phyloP scores from a whole-genome alignment of 2,329 filamentous ascomycete species.

The Pseudovirgaria hyperparasitica region DNA sequence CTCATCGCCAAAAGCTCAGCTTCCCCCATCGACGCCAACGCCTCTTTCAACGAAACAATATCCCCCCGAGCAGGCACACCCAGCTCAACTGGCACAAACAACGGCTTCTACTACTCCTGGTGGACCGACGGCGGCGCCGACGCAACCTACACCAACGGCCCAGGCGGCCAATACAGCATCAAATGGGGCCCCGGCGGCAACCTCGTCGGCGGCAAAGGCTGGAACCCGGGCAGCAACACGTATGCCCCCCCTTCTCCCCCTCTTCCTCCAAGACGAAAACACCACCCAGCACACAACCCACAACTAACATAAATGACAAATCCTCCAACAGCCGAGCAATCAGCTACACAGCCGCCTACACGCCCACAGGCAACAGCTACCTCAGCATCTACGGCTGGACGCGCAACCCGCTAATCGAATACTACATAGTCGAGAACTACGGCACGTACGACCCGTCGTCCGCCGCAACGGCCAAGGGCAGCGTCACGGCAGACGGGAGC shows the following conservation, averaged over 20 bases:
- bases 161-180: conserved; percentile 37
- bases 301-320: neutral
- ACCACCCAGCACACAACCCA: conserved; percentile 2
- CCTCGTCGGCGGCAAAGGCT: conserved; percentile 47
- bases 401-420: conserved; percentile 40
- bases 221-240: conserved; percentile 40
- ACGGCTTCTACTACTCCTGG: conserved; percentile 49
- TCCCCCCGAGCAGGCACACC: conserved; percentile 29
- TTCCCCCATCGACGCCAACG: too few relatives aligned
- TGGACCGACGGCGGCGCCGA: conserved; percentile 43
- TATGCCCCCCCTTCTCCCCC: conserved; percentile 15
- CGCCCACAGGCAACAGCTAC: conserved; percentile 37
- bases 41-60: too few relatives aligned
- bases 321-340: conserved; percentile 34
- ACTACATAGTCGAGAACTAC: conserved; percentile 45
- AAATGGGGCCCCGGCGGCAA: conserved; percentile 40
- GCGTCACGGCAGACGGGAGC: conserved; percentile 38
- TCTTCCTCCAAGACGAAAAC: neutral
- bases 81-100: conserved; percentile 38
- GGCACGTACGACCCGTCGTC: conserved; percentile 37
- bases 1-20: too few relatives aligned
- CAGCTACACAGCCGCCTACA: conserved; percentile 34
- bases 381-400: conserved; percentile 49
- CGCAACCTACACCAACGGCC: conserved; percentile 43
- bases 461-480: conserved; percentile 36